Evolutionary conservation across 352 stramenopile species (phyloP).

Genomic region (Phytophthora ramorum): DNA sequence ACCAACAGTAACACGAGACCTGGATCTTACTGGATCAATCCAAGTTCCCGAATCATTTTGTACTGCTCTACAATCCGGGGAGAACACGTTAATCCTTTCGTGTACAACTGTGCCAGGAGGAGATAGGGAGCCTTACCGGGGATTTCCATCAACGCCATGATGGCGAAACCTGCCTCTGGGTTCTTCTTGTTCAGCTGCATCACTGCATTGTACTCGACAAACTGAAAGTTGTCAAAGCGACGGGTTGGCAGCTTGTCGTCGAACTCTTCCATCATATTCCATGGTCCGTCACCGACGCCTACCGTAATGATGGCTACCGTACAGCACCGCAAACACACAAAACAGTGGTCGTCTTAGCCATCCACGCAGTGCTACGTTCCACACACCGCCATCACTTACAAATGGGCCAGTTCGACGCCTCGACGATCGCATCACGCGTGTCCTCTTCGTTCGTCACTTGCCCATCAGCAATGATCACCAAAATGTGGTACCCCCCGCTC

Average conservation of each 20-base stretch:
- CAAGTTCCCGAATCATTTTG: slow-evolving; percentile 57
- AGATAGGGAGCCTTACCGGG: slow-evolving; percentile 44
- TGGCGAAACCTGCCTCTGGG: slow-evolving; percentile 73
- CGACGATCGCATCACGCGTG: slow-evolving; percentile 65
- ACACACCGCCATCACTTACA: slow-evolving; percentile 40
- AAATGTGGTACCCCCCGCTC: slow-evolving; percentile 73
- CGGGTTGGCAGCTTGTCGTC: slow-evolving; percentile 68
- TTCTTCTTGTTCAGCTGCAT: slow-evolving; percentile 78
- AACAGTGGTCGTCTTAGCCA: neutral
- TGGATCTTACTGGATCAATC: slow-evolving; percentile 42
- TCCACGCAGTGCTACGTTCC: neutral
- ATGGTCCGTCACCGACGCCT: slow-evolving; percentile 78
- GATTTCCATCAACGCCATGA: slow-evolving; percentile 79
- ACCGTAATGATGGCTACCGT: slow-evolving; percentile 54
- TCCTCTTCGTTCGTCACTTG: slow-evolving; percentile 77
- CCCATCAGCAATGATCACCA: slow-evolving; percentile 81
- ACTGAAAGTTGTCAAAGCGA: slow-evolving; percentile 83
- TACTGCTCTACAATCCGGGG: slow-evolving; percentile 54
- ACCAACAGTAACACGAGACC: neutral
- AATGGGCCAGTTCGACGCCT: slow-evolving; percentile 75
- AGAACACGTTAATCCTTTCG: neutral
- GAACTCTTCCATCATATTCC: slow-evolving; percentile 82
- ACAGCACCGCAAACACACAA: neutral
- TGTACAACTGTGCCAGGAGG: neutral
- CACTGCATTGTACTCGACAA: slow-evolving; percentile 72